Evolutionary conservation across 225 moss, liverwort and hornwort species (phyloP).

Genomic region (Bryoerythrophyllum caledonicum): DNA sequence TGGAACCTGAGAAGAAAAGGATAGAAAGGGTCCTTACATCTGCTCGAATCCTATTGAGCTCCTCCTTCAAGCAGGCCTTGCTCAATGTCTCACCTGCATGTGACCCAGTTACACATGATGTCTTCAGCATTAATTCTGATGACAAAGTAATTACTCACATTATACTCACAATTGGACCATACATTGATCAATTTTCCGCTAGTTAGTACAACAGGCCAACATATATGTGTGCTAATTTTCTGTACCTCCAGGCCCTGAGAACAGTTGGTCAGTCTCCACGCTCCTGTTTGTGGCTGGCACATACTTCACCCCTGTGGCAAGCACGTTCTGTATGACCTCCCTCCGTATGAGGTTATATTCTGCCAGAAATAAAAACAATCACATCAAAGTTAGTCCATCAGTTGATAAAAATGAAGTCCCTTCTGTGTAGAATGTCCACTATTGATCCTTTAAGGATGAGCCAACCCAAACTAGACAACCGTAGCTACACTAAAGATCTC

Average conservation of each 20-base stretch:
- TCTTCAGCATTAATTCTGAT: background rate
- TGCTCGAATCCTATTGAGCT: conserved; percentile 27
- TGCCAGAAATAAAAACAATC: too few species aligned
- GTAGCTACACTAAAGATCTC: too few species aligned
- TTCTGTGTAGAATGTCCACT: background rate
- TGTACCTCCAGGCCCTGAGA: background rate
- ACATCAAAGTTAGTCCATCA: background rate
- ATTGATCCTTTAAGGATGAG: background rate
- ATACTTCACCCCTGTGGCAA: conserved; percentile 21
- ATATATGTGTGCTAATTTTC: background rate
- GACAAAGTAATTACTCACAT: background rate
- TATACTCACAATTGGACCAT: background rate
- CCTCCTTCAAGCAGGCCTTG: conserved; percentile 18
- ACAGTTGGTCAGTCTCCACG: conserved; percentile 6
- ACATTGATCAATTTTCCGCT: background rate
- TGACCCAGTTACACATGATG: background rate
- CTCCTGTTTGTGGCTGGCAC: conserved; percentile 18
- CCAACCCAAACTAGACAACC: too few species aligned
- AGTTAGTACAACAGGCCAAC: background rate
- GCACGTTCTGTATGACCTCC: background rate
- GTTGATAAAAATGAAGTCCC: background rate
- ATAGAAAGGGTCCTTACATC: conserved; percentile 26
- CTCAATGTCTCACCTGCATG: conserved; percentile 20
- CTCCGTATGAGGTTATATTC: too few species aligned
- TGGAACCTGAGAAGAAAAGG: background rate